A percentile compares a stretch with the other conserved stretches of the same genome.
Conservation (phyloP, 2,329 filamentous ascomycete genomes). For the Teratosphaeria nubilosa region DNA sequence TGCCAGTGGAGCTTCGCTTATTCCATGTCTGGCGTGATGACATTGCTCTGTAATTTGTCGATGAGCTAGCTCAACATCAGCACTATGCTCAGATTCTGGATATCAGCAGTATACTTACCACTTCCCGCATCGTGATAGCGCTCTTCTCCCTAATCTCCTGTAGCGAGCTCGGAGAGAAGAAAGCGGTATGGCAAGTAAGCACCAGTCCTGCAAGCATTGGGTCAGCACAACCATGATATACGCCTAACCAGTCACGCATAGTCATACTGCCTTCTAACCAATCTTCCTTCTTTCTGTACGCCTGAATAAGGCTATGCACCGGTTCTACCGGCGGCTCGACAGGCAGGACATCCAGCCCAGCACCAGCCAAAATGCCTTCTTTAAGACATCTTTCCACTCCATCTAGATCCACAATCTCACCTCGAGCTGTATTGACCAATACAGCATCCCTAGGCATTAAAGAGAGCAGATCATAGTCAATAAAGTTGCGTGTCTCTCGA, state of each 20-base stretch:
- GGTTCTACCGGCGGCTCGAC: slow-evolving; percentile 23
- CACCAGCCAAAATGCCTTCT: slow-evolving; percentile 21
- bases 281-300: slow-evolving; percentile 26
- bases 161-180: slow-evolving; percentile 10
- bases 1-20: not conserved
- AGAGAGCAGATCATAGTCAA: slow-evolving; percentile 21
- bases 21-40: slow-evolving; percentile 12
- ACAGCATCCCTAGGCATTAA: slow-evolving; percentile 20
- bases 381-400: slow-evolving; percentile 19
- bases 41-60: slow-evolving; percentile 10
- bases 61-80: slow-evolving; percentile 7
- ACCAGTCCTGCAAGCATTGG: slow-evolving; percentile 7
- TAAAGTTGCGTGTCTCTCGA: slow-evolving; percentile 45
- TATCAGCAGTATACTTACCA: slow-evolving; percentile 1
- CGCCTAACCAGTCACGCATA: not conserved
- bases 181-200: slow-evolving; percentile 17
- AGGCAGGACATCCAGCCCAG: slow-evolving; percentile 24
- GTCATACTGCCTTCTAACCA: slow-evolving; percentile 32
- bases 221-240: not conserved
- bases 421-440: slow-evolving; percentile 23
- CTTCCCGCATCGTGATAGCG: slow-evolving; percentile 12
- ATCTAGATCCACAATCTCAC: slow-evolving; percentile 24
- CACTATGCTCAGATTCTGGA: not conserved
- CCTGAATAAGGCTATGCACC: slow-evolving; percentile 20
- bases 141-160: slow-evolving; percentile 12